Evolutionary conservation across 495 filamentous ascomycete species (phyloP).

Genomic region (Aspergillus kassunensis): DNA sequence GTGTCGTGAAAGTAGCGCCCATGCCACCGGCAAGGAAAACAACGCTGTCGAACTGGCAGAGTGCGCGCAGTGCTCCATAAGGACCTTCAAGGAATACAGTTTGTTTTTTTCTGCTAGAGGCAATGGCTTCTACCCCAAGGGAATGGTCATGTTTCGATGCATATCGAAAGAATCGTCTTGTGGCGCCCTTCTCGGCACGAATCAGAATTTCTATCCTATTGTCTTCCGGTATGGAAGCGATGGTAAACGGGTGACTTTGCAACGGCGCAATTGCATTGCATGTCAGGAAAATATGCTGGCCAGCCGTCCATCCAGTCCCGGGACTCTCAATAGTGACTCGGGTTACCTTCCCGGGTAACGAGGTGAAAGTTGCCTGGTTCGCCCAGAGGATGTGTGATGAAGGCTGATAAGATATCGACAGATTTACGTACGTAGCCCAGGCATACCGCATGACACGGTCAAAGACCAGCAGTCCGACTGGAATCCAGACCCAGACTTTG

Average conservation of each 20-base stretch:
- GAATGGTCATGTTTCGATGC: slow-evolving; percentile 47
- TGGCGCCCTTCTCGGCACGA: slow-evolving; percentile 67
- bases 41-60: slow-evolving; percentile 55
- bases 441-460: slow-evolving; percentile 59
- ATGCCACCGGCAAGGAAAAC: slow-evolving; percentile 60
- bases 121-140: slow-evolving; percentile 11
- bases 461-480: slow-evolving; percentile 65
- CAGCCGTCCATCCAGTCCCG: slow-evolving; percentile 66
- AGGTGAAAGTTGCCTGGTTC: slow-evolving; percentile 56
- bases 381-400: slow-evolving; percentile 24
- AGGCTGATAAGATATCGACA: slow-evolving; percentile 52
- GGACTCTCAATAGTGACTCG: slow-evolving; percentile 66
- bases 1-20: slow-evolving; percentile 53
- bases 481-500: slow-evolving; percentile 63
- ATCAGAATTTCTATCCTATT: slow-evolving; percentile 66
- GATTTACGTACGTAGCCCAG: slow-evolving; percentile 58
- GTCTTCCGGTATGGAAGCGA: slow-evolving; percentile 57
- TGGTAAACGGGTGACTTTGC: slow-evolving; percentile 81
- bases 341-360: slow-evolving; percentile 60
- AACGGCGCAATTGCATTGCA: slow-evolving; percentile 62
- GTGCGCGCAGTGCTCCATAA: slow-evolving; percentile 45
- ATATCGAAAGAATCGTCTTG: slow-evolving; percentile 58
- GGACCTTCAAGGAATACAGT: slow-evolving; percentile 47
- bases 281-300: slow-evolving; percentile 77
- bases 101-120: slow-evolving; percentile 26